phyloP scores from a whole-genome alignment of 2,329 filamentous ascomycete genomes.

The Curvularia lunata region DNA sequence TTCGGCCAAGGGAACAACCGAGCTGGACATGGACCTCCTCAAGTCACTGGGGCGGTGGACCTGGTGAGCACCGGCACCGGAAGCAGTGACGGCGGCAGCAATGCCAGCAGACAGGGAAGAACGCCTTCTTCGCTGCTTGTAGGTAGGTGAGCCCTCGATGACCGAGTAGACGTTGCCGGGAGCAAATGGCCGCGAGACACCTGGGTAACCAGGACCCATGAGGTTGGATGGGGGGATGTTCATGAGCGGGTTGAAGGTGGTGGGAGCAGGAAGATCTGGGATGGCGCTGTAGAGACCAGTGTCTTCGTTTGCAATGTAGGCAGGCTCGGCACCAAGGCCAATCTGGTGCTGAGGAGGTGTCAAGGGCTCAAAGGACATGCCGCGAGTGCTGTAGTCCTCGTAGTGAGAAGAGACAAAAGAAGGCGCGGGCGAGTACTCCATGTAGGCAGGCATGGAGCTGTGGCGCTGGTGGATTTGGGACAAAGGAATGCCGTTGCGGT shows the following conservation, averaged over 20 bases:
- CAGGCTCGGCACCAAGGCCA: slow-evolving; percentile 82
- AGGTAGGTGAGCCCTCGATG: slow-evolving; percentile 96
- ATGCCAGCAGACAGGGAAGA: slow-evolving; percentile 89
- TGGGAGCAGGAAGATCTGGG: slow-evolving; percentile 80
- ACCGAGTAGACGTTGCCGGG: slow-evolving; percentile 88
- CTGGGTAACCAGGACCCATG: slow-evolving; percentile 77
- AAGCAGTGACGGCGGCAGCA: slow-evolving; percentile 70
- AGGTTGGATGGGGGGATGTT: slow-evolving; percentile 87
- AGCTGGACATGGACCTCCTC: slow-evolving; percentile 86
- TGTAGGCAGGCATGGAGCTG: slow-evolving; percentile 97
- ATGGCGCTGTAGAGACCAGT: slow-evolving; percentile 95
- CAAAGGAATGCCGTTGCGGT: slow-evolving; percentile 87
- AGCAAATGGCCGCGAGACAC: slow-evolving; percentile 70
- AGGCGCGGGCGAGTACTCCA: slow-evolving; percentile 97
- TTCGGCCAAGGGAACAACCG: slow-evolving; percentile 81
- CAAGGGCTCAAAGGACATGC: slow-evolving; percentile 94
- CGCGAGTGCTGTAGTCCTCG: slow-evolving; percentile 96
- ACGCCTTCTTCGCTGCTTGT: slow-evolving; percentile 93
- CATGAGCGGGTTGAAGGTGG: slow-evolving; percentile 85
- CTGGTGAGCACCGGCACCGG: slow-evolving; percentile 58
- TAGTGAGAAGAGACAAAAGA: slow-evolving; percentile 99
- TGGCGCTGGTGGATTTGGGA: slow-evolving; percentile 86
- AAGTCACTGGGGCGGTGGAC: slow-evolving; percentile 87
- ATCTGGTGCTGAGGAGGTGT: slow-evolving; percentile 92
- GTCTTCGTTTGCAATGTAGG: slow-evolving; percentile 98